These are phyloP conservation scores for Penicillium freii DNA, from an alignment of 2,329 filamentous ascomycete species.

Conservation along the genomic window DNA sequence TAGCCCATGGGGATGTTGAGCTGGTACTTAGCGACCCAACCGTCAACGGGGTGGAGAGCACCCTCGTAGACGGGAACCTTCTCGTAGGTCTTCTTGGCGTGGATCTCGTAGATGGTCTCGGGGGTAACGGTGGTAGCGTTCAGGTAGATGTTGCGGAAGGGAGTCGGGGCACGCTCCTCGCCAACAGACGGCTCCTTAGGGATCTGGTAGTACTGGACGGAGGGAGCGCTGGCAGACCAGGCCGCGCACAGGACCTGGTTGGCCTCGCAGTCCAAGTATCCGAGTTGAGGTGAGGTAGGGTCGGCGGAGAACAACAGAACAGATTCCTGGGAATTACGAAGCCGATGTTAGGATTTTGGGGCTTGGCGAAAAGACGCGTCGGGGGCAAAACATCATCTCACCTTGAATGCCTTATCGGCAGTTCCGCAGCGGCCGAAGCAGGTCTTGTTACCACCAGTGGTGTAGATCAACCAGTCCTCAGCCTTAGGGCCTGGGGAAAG, in stretches of 20 bases:
- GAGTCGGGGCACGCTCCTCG: constrained; percentile 53
- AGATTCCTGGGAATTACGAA: constrained; percentile 46
- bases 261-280: constrained; percentile 58
- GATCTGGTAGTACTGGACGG: constrained; percentile 57
- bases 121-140: constrained; percentile 59
- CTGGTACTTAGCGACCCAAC: constrained; percentile 53
- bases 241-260: constrained; percentile 59
- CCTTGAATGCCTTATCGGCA: constrained; percentile 54
- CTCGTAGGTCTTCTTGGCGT: constrained; percentile 57
- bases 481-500: constrained; percentile 44
- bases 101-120: constrained; percentile 56
- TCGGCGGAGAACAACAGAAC: constrained; percentile 53
- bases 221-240: constrained; percentile 58
- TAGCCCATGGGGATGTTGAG: constrained; percentile 57
- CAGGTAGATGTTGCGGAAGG: constrained; percentile 54
- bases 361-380: neutral
- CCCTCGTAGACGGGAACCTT: constrained; percentile 55
- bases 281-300: constrained; percentile 57
- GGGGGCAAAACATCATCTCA: constrained; percentile 26
- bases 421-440: constrained; percentile 60
- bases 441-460: constrained; percentile 64
- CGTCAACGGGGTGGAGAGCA: constrained; percentile 60
- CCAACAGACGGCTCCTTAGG: constrained; percentile 51
- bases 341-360: constrained; percentile 1
- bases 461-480: constrained; percentile 59